Percentiles rank a stretch among this genome's conserved stretches.
phyloP scores from a whole-genome alignment of 139 green algal species.

The Monoraphidium neglectum region DNA sequence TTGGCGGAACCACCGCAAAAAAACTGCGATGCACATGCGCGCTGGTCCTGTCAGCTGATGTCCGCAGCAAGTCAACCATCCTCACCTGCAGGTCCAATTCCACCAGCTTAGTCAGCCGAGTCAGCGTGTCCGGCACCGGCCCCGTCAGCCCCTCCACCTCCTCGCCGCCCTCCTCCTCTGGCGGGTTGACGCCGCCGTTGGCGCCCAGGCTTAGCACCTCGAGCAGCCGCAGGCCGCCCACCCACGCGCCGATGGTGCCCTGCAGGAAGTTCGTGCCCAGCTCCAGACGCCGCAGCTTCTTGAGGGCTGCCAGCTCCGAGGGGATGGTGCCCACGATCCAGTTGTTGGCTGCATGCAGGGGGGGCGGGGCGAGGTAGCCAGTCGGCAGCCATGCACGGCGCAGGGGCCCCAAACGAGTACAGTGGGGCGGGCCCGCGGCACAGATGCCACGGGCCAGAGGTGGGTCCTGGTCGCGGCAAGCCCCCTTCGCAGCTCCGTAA shows the following conservation, averaged over 20 bases:
- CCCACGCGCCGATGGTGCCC: slow-evolving; percentile 22
- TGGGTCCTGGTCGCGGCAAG: too few species aligned
- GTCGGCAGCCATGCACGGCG: neutral
- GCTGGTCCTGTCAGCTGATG: too few species aligned
- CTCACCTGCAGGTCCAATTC: slow-evolving; percentile 9
- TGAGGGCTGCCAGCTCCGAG: slow-evolving; percentile 7
- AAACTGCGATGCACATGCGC: too few species aligned
- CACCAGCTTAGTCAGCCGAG: neutral
- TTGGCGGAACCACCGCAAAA: too few species aligned
- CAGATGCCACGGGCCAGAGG: too few species aligned
- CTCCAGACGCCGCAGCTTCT: slow-evolving; percentile 4
- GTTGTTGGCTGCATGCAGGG: slow-evolving; percentile 50
- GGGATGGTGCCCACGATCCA: slow-evolving; percentile 31
- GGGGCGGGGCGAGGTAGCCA: neutral
- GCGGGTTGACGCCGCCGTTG: slow-evolving; percentile 6
- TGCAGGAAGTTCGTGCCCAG: slow-evolving; percentile 30
- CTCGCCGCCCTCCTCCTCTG: neutral
- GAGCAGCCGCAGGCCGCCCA: neutral
- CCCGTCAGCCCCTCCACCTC: neutral
- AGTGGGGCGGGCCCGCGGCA: too few species aligned
- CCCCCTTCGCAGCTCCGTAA: too few species aligned
- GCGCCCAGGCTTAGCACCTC: slow-evolving; percentile 13
- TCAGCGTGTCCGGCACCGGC: neutral
- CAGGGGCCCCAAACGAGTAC: neutral
- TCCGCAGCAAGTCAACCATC: too few species aligned